phyloP scores from a whole-genome alignment of 768 basidiomycete genomes.

The Pleurotus salmoneostramineus region DNA sequence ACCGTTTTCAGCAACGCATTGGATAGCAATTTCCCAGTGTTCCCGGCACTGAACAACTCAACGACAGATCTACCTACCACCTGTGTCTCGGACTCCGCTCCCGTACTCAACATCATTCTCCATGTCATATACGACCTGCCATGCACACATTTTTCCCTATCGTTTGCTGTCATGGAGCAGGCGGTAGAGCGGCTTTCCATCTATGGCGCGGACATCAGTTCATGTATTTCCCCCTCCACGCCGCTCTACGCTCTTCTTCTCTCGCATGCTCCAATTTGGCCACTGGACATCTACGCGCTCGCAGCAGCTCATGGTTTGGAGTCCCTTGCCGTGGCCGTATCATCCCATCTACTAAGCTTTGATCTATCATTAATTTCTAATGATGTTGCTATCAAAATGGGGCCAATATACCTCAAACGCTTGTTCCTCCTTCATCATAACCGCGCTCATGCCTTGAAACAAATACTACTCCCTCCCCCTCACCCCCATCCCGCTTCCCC shows the following conservation, averaged over 20 bases:
- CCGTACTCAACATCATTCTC: slow-evolving; percentile 69
- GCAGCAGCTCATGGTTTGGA: slow-evolving; percentile 64
- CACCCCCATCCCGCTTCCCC: slow-evolving; percentile 70
- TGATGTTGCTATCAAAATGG: slow-evolving; percentile 63
- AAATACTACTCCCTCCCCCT: slow-evolving; percentile 70
- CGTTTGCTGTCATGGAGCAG: slow-evolving; percentile 50
- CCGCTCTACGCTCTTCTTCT: slow-evolving; percentile 59
- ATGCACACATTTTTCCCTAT: slow-evolving; percentile 70
- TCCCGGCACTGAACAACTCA: no score
- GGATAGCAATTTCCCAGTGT: no score
- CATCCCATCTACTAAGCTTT: slow-evolving; percentile 71
- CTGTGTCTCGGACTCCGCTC: no score
- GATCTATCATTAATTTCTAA: slow-evolving; percentile 66
- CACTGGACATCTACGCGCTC: slow-evolving; percentile 69
- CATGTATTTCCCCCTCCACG: slow-evolving; percentile 42
- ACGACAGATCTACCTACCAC: no score
- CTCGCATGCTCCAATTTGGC: slow-evolving; percentile 61
- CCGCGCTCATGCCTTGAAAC: slow-evolving; percentile 68
- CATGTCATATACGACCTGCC: slow-evolving; percentile 72
- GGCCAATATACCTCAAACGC: slow-evolving; percentile 72
- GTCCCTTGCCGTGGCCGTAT: slow-evolving; percentile 72
- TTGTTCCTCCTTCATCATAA: slow-evolving; percentile 84
- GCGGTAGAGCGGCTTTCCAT: slow-evolving; percentile 52
- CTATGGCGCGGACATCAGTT: slow-evolving; percentile 57
- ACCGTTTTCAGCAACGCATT: no score